These are phyloP conservation scores for Blastobotrys proliferans DNA, from an alignment of 1,139 yeast genomes.

Conservation along the genomic window DNA sequence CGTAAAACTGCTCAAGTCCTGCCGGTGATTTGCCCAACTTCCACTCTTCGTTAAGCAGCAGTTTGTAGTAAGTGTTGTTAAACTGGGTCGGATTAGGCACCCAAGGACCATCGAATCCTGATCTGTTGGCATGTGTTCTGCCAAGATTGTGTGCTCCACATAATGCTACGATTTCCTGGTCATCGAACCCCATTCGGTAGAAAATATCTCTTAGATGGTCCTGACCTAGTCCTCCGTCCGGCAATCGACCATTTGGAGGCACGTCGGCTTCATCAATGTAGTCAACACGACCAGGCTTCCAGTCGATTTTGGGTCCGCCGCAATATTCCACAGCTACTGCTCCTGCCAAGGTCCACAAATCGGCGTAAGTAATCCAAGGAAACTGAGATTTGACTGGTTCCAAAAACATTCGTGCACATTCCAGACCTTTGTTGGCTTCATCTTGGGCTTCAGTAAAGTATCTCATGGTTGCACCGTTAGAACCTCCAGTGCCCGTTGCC, in stretches of 20 bases:
- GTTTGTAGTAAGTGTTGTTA: conserved; percentile 50
- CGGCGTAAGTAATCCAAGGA: conserved; percentile 61
- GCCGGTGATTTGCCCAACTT: conserved; percentile 49
- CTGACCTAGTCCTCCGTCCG: conserved; percentile 71
- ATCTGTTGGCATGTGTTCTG: conserved; percentile 52
- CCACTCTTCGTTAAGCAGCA: conserved; percentile 75
- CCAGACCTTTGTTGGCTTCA: conserved; percentile 62
- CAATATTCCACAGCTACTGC: conserved; percentile 54
- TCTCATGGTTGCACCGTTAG: conserved; percentile 67
- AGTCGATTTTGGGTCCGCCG: conserved; percentile 56
- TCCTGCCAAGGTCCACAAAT: conserved; percentile 65
- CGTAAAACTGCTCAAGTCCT: conserved; percentile 74
- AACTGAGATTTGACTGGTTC: conserved; percentile 55
- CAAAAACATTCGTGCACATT: conserved; percentile 50
- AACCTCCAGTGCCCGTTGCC: conserved; percentile 55
- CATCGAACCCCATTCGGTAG: conserved; percentile 70
- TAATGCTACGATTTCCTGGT: conserved; percentile 79
- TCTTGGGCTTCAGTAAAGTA: conserved; percentile 39
- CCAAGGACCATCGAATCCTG: conserved; percentile 94
- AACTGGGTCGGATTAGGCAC: conserved; percentile 83
- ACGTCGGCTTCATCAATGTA: conserved; percentile 48
- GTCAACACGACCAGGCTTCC: conserved; percentile 64
- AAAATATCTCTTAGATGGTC: conserved; percentile 65
- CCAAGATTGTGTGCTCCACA: conserved; percentile 72
- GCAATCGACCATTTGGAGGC: conserved; percentile 61